phyloP scores from a whole-genome alignment of 2,329 filamentous ascomycete species.

The Phoma sp. region DNA sequence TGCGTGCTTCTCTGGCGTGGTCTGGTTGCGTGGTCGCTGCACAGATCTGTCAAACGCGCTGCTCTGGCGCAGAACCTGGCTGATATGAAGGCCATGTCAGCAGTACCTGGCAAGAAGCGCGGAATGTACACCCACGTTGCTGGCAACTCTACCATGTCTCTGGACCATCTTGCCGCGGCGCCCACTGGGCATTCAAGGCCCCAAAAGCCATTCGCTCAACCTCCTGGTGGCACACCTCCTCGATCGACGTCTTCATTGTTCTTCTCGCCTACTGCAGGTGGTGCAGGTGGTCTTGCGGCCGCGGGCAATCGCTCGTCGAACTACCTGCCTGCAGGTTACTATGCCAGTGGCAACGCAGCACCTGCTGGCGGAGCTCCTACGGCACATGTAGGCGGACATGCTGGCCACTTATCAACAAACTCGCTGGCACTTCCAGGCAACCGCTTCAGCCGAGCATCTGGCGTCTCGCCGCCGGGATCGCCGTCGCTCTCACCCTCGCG shows the following conservation, averaged over 20 bases:
- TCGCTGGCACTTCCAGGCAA: slow-evolving; percentile 39
- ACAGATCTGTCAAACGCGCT: slow-evolving; percentile 86
- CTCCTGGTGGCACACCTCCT: slow-evolving; percentile 33
- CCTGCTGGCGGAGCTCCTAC: slow-evolving; percentile 45
- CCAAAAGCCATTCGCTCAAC: slow-evolving; percentile 39
- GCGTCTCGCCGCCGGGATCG: slow-evolving; percentile 43
- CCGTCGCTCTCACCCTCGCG: slow-evolving; percentile 46
- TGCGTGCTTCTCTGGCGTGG: slow-evolving; percentile 88
- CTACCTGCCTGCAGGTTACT: slow-evolving; percentile 93
- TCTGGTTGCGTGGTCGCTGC: slow-evolving; percentile 87
- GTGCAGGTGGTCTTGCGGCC: slow-evolving; percentile 55
- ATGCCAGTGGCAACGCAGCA: slow-evolving; percentile 70
- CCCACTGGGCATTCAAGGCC: slow-evolving; percentile 43
- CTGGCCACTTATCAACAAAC: slow-evolving; percentile 38
- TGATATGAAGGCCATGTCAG: slow-evolving; percentile 70
- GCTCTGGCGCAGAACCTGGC: slow-evolving; percentile 74
- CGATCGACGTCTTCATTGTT: slow-evolving; percentile 68
- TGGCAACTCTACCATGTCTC: slow-evolving; percentile 61
- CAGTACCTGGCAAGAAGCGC: slow-evolving; percentile 46
- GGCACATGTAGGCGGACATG: slow-evolving; percentile 53
- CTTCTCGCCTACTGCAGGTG: slow-evolving; percentile 88
- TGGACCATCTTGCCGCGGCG: slow-evolving; percentile 57
- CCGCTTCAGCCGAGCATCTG: slow-evolving; percentile 43
- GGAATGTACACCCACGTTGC: slow-evolving; percentile 53
- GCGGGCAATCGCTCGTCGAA: slow-evolving; percentile 69